Evolutionary conservation across 306 rosid species (phyloP), one percentile per base, ranked within the genome.

Genomic region (Citrullus amarus): DNA sequence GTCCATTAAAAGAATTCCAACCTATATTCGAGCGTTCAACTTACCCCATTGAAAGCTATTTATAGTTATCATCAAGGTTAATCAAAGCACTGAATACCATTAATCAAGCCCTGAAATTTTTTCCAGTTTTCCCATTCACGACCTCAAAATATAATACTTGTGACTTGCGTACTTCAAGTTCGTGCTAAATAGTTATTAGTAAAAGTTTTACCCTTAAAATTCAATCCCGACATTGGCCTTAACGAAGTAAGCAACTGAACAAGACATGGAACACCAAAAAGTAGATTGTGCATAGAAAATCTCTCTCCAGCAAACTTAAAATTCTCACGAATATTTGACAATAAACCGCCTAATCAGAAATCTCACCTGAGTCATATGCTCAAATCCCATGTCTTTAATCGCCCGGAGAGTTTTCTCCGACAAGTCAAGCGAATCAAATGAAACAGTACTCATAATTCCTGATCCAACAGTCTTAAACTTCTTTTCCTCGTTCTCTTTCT

Each of bases 321-420:
- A 50, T 46, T 6, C 12, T 55, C 0, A 14, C 46, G 4, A 50
- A 39, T 8, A 15, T 25, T 20, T n/a, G 8, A 2, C 5, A 9
- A 41, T 6, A 66, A 81, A 55, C 17, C 34, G 12, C 8, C 17
- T 18, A 43, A 68, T 17, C 32, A 12, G 68, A 50, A 18, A 28
- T 1, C 16, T 32, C 4, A 92, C 97, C 96, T 88, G 91, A 80
- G 97, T 93, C 91, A 88, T 93, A 16, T 69, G 85, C 59, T 84
- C 80, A 80, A 93, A 93, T 15, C 84, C 82, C 88, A 91, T 81
- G 36, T 84, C 96, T 53, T 76, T 30, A 75, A 93, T 88, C 43
- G 98, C 87, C 81, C 76, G 86, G 46, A 50, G 80, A 30, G 98
- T 93, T 36, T 88, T 85, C 48, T 88, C 84, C 41, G 96, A 93